Conservation (phyloP, 2,329 filamentous ascomycete species). For the Cadophora luteo-olivacea region DNA sequence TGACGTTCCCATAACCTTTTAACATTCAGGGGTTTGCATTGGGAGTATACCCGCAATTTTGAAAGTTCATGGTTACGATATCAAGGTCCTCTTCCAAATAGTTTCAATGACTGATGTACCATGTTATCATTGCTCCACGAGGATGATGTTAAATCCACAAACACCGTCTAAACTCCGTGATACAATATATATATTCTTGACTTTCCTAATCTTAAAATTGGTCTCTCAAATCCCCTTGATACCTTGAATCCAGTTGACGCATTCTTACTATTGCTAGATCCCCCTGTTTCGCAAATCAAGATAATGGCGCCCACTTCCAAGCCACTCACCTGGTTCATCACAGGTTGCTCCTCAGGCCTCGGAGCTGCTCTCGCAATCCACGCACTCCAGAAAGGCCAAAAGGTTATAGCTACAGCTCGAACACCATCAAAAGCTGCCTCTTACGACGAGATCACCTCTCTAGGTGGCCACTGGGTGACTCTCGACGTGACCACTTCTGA, state of each 20-base stretch:
- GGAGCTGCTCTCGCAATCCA: neutral
- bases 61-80: neutral
- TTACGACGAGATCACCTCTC: too few relatives aligned
- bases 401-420: too few relatives aligned
- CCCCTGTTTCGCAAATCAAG: neutral
- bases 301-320: neutral
- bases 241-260: neutral
- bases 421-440: too few relatives aligned
- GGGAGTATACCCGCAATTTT: neutral
- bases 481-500: too few relatives aligned
- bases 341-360: conserved; percentile 11
- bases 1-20: neutral
- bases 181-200: neutral
- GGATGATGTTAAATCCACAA: neutral
- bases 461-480: too few relatives aligned
- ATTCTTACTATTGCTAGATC: neutral
- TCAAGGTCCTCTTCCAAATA: neutral
- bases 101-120: neutral
- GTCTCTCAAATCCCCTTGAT: neutral
- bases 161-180: neutral
- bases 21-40: neutral
- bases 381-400: too few relatives aligned
- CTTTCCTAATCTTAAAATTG: neutral
- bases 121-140: neutral
- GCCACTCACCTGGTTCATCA: conserved; percentile 18